These are phyloP conservation scores for Neurospora sp. DNA, from an alignment of 495 filamentous ascomycete species.

Conservation along the genomic window DNA sequence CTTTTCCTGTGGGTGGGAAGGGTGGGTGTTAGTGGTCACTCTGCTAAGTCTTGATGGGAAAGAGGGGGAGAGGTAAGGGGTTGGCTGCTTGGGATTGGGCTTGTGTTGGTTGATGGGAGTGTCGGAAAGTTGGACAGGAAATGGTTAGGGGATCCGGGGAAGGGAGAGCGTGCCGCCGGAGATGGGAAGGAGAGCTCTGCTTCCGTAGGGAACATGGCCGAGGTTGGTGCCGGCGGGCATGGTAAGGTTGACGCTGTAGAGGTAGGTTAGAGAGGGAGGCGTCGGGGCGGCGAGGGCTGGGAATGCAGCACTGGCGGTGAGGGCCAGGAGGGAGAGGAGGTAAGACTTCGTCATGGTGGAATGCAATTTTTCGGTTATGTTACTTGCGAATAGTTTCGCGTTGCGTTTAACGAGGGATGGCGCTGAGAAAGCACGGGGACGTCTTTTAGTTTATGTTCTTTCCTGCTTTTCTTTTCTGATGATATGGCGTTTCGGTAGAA, in stretches of 20 bases:
- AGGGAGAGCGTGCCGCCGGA: constrained; percentile 5
- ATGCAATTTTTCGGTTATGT: neutral
- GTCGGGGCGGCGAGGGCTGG: constrained; percentile 2
- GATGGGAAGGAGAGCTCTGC: constrained; percentile 10
- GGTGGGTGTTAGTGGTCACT: too few relatives aligned
- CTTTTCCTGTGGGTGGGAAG: neutral
- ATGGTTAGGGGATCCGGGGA: too few relatives aligned
- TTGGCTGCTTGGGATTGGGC: too few relatives aligned
- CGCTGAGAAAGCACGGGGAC: neutral
- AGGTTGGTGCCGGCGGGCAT: constrained; percentile 9
- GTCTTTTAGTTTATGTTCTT: too few relatives aligned
- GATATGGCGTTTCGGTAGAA: neutral
- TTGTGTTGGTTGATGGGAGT: too few relatives aligned
- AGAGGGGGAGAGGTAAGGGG: too few relatives aligned
- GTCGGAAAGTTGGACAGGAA: too few relatives aligned
- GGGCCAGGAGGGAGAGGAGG: neutral
- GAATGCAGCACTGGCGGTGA: neutral
- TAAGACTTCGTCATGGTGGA: neutral
- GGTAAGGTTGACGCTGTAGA: constrained; percentile 18
- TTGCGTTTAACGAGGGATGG: neutral
- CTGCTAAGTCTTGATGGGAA: too few relatives aligned
- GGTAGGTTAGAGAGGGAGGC: constrained; percentile 7
- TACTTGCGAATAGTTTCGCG: neutral
- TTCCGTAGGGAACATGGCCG: constrained; percentile 11
- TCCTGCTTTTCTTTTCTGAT: neutral